Percentiles rank a stretch among this genome's conserved stretches.
Conservation (phyloP, 331 rosid genomes). For the Quercus phellos region DNA sequence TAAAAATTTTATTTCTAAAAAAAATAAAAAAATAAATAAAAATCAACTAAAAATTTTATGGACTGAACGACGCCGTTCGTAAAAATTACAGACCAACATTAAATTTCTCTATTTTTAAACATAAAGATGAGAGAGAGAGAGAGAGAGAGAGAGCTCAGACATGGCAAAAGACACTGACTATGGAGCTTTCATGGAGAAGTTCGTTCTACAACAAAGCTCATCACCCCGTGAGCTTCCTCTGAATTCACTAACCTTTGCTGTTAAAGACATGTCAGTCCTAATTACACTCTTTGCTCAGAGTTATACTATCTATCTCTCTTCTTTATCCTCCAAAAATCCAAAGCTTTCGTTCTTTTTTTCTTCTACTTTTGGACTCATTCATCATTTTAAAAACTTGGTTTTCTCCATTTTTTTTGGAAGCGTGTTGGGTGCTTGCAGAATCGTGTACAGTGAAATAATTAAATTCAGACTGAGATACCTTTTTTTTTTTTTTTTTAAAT, state of each 20-base stretch:
- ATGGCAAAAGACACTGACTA: background rate
- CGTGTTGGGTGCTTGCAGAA: background rate
- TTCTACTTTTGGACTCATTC: background rate
- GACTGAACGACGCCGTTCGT: too few species aligned
- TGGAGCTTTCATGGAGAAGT: constrained; percentile 74
- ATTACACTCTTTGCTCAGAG: background rate
- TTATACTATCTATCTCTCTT: background rate
- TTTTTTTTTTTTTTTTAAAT: background rate
- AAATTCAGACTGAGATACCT: background rate
- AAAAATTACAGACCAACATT: too few species aligned
- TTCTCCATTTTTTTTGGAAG: background rate
- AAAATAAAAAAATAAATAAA: too few species aligned
- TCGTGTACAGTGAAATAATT: background rate
- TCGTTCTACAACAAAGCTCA: constrained; percentile 48
- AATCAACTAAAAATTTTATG: too few species aligned
- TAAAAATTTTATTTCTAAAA: too few species aligned
- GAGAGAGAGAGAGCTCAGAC: too few species aligned
- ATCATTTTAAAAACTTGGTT: background rate
- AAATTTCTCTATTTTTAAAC: too few species aligned
- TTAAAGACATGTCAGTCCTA: constrained; percentile 72
- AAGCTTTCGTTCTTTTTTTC: background rate
- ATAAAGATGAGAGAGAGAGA: too few species aligned
- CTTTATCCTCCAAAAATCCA: background rate
- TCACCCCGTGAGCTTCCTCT: constrained; percentile 50
- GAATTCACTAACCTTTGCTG: constrained; percentile 72